Percentiles rank a stretch among this genome's conserved stretches.
Evolutionary conservation across 129 eudicot genomes (phyloP).

Genomic region (Rutidosis leptorrhynchoides): DNA sequence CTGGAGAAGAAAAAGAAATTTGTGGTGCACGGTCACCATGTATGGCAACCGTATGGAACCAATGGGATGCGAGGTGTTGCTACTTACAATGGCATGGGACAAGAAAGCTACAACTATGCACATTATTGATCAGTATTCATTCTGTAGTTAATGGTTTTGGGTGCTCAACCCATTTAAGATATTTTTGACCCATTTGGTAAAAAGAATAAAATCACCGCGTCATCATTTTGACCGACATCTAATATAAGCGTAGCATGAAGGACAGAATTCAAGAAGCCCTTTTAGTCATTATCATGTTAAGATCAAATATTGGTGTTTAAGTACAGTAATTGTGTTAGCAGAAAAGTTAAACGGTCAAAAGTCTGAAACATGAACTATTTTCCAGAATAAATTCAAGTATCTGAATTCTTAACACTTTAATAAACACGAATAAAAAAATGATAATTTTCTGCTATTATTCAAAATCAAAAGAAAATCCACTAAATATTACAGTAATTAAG

Average conservation of each 20-base stretch:
- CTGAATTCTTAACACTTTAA: background rate
- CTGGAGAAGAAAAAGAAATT: conserved; percentile 69
- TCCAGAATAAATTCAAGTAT: conserved; percentile 4
- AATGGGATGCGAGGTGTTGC: conserved; percentile 33
- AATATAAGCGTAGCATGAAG: conserved; percentile 12
- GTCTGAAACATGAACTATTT: background rate
- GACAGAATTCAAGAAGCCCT: no score
- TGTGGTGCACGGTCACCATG: conserved; percentile 41
- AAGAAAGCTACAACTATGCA: conserved; percentile 45
- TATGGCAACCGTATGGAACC: background rate
- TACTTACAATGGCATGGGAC: background rate
- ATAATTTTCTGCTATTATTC: background rate
- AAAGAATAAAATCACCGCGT: background rate
- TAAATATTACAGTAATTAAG: background rate
- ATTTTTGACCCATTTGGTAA: conserved; percentile 5
- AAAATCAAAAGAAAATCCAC: background rate
- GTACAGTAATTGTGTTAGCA: background rate
- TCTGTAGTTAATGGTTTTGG: background rate
- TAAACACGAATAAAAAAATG: background rate
- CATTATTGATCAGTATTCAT: conserved; percentile 37
- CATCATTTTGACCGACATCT: conserved; percentile 23
- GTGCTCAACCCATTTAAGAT: conserved; percentile 20
- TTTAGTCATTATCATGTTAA: no score
- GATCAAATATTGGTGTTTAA: conserved; percentile 1
- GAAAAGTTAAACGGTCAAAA: background rate